phyloP scores from a whole-genome alignment of 306 rosid genomes.

The Gillenia trifoliata region DNA sequence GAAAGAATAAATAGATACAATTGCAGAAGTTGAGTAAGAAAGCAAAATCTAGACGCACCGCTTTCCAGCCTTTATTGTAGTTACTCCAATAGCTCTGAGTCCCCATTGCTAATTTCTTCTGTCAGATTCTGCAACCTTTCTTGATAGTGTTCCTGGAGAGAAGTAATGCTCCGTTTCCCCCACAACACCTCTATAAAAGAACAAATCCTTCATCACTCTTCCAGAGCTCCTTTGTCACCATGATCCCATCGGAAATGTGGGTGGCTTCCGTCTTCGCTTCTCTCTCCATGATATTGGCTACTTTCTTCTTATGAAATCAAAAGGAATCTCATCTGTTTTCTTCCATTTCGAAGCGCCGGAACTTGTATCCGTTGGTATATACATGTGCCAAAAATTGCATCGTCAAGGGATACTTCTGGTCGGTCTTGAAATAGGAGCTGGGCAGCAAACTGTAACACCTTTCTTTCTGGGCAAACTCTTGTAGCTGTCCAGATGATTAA shows the following conservation, averaged over 20 bases:
- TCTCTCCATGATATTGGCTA: slow-evolving; percentile 62
- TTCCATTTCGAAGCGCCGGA: slow-evolving; percentile 82
- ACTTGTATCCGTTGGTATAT: slow-evolving; percentile 66
- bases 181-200: slow-evolving; percentile 49
- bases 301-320: slow-evolving; percentile 82
- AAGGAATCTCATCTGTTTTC: slow-evolving; percentile 73
- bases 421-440: slow-evolving; percentile 75
- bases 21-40: background rate
- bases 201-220: slow-evolving; percentile 66
- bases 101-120: slow-evolving; percentile 71
- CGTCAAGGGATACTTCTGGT: slow-evolving; percentile 85
- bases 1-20: background rate
- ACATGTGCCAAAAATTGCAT: slow-evolving; percentile 72
- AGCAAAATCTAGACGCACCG: slow-evolving; percentile 32
- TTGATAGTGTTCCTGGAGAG: slow-evolving; percentile 37
- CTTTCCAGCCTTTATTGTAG: slow-evolving; percentile 59
- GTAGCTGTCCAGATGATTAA: slow-evolving; percentile 42
- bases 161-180: slow-evolving; percentile 18
- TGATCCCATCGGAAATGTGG: slow-evolving; percentile 32
- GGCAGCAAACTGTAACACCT: slow-evolving; percentile 61
- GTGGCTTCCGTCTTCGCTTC: slow-evolving; percentile 27
- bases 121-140: slow-evolving; percentile 46
- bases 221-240: slow-evolving; percentile 82
- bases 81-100: slow-evolving; percentile 65
- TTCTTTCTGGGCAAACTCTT: slow-evolving; percentile 50